Base-by-base conservation (phyloP, 2,329 filamentous ascomycete genomes). In the Pestalotiopsis sp. region DNA sequence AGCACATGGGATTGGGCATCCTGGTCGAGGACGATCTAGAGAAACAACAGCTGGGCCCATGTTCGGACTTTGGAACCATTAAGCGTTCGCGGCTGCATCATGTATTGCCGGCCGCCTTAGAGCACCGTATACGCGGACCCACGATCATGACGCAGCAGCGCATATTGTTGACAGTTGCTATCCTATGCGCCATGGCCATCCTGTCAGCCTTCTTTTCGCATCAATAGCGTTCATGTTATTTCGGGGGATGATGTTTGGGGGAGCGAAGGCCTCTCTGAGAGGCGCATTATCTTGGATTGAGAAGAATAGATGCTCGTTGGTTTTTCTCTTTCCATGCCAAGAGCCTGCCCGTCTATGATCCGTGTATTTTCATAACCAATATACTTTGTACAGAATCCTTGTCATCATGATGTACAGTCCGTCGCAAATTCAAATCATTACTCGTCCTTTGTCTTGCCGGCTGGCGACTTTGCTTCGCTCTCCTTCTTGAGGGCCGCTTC, bases 401-500 rank as follows among this genome's bases (percentile, higher is more conserved):
- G 27, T 23, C 45, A 36, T 64, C 52, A 23, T 66, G 27, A 45
- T 66, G 49, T 52, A 66, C 52, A 36, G 12, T 60, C 17, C 45
- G 23, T 59, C 61, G 49, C 66, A 58, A 52, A 45, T 64, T 64
- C 68, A 38, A 25, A 71, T 62, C 69, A 61, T 66, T 41, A 62
- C 60, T 25, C 62, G 66, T 72, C 70, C 65, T 74, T 73, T 64
- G 74, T 72, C 39, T 62, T 52, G 39, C 69, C 63, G 59, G 61
- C 23, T 57, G 74, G 72, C 56, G n/a, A 23, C 59, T 74, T 73
- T 61, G 74, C 71, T 45, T 73, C 71, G 49, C 70, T 69, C 66
- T 79, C 75, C 70, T 83, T 81, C 65, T 78, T 75, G 66, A 87
- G 80, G 17, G 82, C 81, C 58, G 79, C 82, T 73, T 90, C 86